These are phyloP conservation scores for Eucalyptus tenuipes DNA, from an alignment of 345 rosid species.

Conservation along the genomic window DNA sequence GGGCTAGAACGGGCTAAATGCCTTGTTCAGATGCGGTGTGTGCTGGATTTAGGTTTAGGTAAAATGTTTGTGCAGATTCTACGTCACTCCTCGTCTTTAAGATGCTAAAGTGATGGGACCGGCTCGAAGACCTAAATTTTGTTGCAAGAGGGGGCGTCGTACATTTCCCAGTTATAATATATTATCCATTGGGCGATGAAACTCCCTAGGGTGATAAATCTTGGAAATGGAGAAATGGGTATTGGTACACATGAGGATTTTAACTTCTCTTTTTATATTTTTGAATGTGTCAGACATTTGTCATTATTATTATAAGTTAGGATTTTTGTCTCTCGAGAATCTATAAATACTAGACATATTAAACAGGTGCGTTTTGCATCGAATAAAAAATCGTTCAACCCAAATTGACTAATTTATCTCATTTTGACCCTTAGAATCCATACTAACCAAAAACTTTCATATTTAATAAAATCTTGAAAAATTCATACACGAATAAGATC, in stretches of 20 bases:
- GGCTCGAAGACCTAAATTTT: background rate
- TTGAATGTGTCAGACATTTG: background rate
- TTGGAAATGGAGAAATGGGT: background rate
- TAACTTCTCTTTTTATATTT: background rate
- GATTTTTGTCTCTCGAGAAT: background rate
- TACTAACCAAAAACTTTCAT: no score
- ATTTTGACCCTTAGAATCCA: rapidly evolving
- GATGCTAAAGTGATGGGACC: background rate
- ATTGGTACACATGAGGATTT: background rate
- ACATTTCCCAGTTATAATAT: background rate
- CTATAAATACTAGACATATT: no score
- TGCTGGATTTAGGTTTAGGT: background rate
- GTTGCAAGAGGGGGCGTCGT: background rate
- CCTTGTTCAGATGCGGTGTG: background rate
- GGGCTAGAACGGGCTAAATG: background rate
- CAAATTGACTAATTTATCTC: background rate
- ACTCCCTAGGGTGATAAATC: background rate
- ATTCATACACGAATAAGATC: background rate
- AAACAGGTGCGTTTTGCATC: rapidly evolving
- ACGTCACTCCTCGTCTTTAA: background rate
- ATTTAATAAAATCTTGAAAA: no score
- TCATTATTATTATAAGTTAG: background rate
- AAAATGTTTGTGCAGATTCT: background rate
- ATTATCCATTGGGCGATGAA: background rate
- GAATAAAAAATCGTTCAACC: rapidly evolving